Percentiles rank a stretch among this genome's conserved stretches.
These are phyloP conservation scores for Salix dunnii DNA, from an alignment of 345 rosid genomes.

Conservation along the genomic window DNA sequence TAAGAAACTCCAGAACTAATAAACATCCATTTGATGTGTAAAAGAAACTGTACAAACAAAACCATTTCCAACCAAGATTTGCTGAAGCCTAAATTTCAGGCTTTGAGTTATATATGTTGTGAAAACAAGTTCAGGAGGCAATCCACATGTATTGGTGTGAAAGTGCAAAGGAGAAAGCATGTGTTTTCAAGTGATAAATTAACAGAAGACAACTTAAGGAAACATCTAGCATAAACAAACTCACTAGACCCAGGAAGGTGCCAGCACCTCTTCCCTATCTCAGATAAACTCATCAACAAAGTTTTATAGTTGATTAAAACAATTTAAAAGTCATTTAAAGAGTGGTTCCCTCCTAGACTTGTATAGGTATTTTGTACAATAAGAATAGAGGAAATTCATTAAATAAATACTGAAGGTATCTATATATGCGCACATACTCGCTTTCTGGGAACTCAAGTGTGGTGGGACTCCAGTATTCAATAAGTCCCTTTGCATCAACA, in stretches of 20 bases:
- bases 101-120: background rate
- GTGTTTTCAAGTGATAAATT: background rate
- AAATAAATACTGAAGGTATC: background rate
- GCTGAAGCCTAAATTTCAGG: background rate
- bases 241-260: background rate
- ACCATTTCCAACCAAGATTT: background rate
- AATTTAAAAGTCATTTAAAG: background rate
- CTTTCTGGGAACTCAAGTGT: conserved; percentile 78
- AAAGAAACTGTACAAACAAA: background rate
- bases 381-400: background rate
- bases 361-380: background rate
- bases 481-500: conserved; percentile 77
- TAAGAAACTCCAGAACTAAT: background rate
- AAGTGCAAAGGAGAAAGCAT: background rate
- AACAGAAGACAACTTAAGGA: background rate
- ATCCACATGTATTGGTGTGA: background rate
- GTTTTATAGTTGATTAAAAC: too few species aligned
- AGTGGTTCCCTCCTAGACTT: background rate
- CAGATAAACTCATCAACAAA: background rate
- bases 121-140: background rate
- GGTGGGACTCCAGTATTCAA: conserved; percentile 84
- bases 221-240: background rate
- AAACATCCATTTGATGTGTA: background rate
- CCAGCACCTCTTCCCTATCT: background rate
- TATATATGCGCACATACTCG: conserved; percentile 49